Evolutionary conservation across 345 rosid species (phyloP).

Genomic region (Draba incana): DNA sequence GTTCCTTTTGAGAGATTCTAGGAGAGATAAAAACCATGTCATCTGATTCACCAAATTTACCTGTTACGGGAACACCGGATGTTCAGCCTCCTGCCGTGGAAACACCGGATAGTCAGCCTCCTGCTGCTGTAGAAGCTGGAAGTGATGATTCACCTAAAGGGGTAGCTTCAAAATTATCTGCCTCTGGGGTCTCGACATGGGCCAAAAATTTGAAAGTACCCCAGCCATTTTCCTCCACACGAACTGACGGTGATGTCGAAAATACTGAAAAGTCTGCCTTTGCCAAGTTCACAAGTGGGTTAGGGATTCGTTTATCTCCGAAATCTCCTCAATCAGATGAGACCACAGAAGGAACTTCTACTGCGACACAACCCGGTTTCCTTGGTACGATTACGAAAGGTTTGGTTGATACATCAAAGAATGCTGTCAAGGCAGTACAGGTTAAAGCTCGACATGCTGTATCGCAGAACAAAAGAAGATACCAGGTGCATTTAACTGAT

Average conservation of each 20-base stretch:
- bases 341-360: slow-evolving; percentile 51
- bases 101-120: slow-evolving; percentile 49
- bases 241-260: slow-evolving; percentile 51
- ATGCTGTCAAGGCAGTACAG: slow-evolving; percentile 89
- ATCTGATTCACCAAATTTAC: slow-evolving; percentile 51
- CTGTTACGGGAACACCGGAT: slow-evolving; percentile 49
- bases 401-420: slow-evolving; percentile 81
- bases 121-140: slow-evolving; percentile 46
- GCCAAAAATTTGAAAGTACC: slow-evolving; percentile 78
- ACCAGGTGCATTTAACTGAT: slow-evolving; percentile 54
- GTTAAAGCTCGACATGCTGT: slow-evolving; percentile 91
- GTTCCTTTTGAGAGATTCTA: slow-evolving; percentile 1
- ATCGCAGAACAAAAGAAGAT: slow-evolving; percentile 86
- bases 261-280: slow-evolving; percentile 64
- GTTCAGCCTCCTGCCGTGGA: slow-evolving; percentile 40
- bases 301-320: slow-evolving; percentile 70
- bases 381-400: slow-evolving; percentile 77
- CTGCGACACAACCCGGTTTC: slow-evolving; percentile 59
- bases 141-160: slow-evolving; percentile 50
- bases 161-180: slow-evolving; percentile 61
- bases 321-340: slow-evolving; percentile 64
- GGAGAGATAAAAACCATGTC: slow-evolving; percentile 28
- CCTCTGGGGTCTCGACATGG: slow-evolving; percentile 66
- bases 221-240: slow-evolving; percentile 57
- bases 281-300: slow-evolving; percentile 76